Evolutionary conservation across 139 green algal genomes (phyloP).

Genomic region (Micractinium sp.): DNA sequence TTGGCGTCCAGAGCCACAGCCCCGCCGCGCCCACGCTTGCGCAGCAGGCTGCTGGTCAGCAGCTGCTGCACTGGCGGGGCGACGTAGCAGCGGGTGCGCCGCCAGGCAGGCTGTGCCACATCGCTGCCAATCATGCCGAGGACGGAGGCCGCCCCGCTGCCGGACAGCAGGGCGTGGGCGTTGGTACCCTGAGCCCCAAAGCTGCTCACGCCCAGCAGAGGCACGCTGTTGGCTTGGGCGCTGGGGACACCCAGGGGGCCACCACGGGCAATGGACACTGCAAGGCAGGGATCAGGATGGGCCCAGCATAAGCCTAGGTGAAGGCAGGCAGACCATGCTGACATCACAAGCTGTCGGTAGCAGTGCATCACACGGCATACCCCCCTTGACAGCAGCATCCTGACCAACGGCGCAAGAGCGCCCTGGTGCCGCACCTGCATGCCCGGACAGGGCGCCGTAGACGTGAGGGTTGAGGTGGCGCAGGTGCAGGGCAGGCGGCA

Average conservation of each 20-base stretch:
- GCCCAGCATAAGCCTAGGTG: background rate
- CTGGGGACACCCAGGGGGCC: slow-evolving; percentile 32
- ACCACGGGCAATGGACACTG: slow-evolving; percentile 45
- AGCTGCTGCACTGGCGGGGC: slow-evolving; percentile 38
- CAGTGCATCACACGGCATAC: background rate
- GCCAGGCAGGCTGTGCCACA: background rate
- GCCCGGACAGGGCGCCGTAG: slow-evolving; percentile 34
- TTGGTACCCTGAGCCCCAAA: slow-evolving; percentile 78
- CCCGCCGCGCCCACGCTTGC: slow-evolving; percentile 20
- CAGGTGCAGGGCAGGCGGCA: slow-evolving; percentile 63
- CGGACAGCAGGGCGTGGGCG: slow-evolving; percentile 60
- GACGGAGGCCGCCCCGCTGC: background rate
- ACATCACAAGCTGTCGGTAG: background rate
- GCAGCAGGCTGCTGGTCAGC: slow-evolving; percentile 31
- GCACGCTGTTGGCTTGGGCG: background rate
- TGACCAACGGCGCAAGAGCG: background rate
- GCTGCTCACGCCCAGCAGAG: slow-evolving; percentile 66
- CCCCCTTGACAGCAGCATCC: background rate
- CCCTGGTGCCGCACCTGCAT: background rate
- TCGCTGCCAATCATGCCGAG: background rate
- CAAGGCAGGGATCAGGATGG: background rate
- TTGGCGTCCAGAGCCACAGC: slow-evolving; percentile 32
- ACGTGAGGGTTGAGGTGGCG: slow-evolving; percentile 74
- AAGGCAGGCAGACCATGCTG: background rate
- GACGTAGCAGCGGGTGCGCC: background rate